Base-by-base conservation (phyloP, 805 yeast genomes). In the Starmerella khaoyaiensis region DNA sequence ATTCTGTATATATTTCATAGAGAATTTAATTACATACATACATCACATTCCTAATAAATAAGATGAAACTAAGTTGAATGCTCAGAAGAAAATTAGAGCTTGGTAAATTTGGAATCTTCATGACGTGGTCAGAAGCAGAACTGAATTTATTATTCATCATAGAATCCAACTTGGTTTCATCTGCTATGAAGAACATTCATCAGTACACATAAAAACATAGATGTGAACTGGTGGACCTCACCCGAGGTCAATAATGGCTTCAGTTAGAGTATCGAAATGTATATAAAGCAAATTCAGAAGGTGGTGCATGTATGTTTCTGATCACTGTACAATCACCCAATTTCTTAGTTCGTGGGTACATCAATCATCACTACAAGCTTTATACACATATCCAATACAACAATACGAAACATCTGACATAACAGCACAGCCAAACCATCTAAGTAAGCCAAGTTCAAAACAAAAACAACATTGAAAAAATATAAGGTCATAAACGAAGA, bases 121-220 rank as follows among this genome's bases (percentile, higher is more conserved):
- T 27, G 40, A 44, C 27, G 37, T 45, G 46, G 46, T 51, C 55
- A 51, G 55, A 50, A 51, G 55, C 55, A 51, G 55, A 51, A 50
- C 54, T 50, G 55, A 50, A 39, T 28, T 30, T 28, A 21, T 39
- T 41, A 43, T 40, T 50, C 55, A 51, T 51, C 54, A 50, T 40
- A 10, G 42, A 34, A 31, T 14, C 17, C 35, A 7, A 27, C 30
- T 15, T 11, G 8, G 8, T 12, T 11, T 7, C 30, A 7, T 9
- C 15, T 19, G 11, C 18, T 16, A 11, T 15, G 30, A 16, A 27
- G 14, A 24, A 30, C 33, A 30, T 15, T 7, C 10, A 16, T 8
- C 10, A 7, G 18, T 8, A 19, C 12, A 27, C 6, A 9, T 15
- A 8, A 10, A 6, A 6, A 6, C 9, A 16, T 10, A 7, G 18